phyloP scores from a whole-genome alignment of 352 stramenopile species.

The Globisporangium nunn region DNA sequence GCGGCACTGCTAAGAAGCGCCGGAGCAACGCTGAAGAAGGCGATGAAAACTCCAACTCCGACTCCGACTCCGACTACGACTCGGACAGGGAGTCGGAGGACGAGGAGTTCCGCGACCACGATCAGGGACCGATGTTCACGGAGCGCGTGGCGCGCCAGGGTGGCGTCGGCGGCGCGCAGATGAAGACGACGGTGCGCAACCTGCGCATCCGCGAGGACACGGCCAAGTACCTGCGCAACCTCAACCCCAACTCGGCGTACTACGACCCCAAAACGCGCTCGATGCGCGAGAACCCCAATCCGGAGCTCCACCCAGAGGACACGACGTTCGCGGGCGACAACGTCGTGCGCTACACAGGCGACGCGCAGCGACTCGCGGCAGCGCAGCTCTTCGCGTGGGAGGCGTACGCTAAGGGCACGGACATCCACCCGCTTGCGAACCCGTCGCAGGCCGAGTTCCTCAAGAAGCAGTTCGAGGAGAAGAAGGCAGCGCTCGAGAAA shows the following conservation, averaged over 20 bases:
- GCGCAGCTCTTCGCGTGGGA: conserved; percentile 96
- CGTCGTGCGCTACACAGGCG: conserved; percentile 89
- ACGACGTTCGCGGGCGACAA: conserved; percentile 95
- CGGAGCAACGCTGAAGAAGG: conserved; percentile 22
- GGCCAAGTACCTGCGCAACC: conserved; percentile 98
- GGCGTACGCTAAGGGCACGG: conserved; percentile 85
- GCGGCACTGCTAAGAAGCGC: conserved; percentile 5
- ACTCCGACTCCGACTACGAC: conserved; percentile 89
- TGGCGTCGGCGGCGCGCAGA: conserved; percentile 95
- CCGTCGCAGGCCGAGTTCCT: conserved; percentile 95
- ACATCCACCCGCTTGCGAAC: conserved; percentile 95
- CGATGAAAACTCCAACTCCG: conserved; percentile 25
- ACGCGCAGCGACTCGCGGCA: conserved; percentile 90
- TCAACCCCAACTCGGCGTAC: conserved; percentile 97
- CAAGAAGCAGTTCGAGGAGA: conserved; percentile 90
- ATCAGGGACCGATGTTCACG: conserved; percentile 91
- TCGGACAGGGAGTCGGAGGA: conserved; percentile 85
- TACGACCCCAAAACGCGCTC: conserved; percentile 98
- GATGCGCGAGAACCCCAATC: conserved; percentile 98
- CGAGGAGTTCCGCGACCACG: conserved; percentile 89
- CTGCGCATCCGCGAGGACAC: conserved; percentile 99
- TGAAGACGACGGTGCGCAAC: conserved; percentile 97
- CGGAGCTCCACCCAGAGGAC: conserved; percentile 90
- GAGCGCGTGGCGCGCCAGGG: conserved; percentile 92
- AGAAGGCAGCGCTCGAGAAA: conserved; percentile 59